phyloP scores from a whole-genome alignment of 345 rosid species.

The Heritiera littoralis region DNA sequence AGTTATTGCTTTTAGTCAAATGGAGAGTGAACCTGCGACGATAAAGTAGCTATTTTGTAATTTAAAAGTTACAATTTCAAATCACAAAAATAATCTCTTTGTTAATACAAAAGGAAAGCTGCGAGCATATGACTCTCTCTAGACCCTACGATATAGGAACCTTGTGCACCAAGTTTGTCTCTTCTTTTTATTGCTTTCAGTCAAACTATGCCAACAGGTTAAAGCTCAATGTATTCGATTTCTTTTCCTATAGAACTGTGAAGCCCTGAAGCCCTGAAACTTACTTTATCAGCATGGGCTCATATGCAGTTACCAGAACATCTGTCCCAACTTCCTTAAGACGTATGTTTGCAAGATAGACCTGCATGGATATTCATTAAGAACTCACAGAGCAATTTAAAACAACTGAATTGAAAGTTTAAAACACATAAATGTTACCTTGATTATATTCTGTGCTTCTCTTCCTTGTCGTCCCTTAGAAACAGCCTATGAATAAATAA shows the following conservation, averaged over 20 bases:
- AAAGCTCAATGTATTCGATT: background rate
- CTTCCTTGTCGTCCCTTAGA: conserved; percentile 93
- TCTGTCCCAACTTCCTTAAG: conserved; percentile 80
- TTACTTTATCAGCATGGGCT: conserved; percentile 72
- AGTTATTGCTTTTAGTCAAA: background rate
- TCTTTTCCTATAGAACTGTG: background rate
- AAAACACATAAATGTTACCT: conserved; percentile 39
- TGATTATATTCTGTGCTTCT: conserved; percentile 80
- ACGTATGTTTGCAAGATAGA: conserved; percentile 76
- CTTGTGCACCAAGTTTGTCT: too few species aligned
- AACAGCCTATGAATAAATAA: conserved; percentile 45
- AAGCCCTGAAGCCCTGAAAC: conserved; percentile 24
- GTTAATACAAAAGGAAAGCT: too few species aligned
- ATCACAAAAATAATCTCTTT: too few species aligned
- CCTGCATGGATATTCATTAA: conserved; percentile 39
- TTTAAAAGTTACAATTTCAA: too few species aligned
- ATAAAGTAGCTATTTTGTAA: too few species aligned
- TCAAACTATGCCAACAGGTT: conserved; percentile 1
- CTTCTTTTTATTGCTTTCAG: background rate
- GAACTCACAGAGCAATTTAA: conserved; percentile 16
- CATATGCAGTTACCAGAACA: conserved; percentile 67
- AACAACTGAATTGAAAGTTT: conserved; percentile 1
- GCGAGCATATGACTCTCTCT: too few species aligned
- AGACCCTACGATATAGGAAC: too few species aligned
- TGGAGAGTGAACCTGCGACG: too few species aligned